Evolutionary conservation across 768 basidiomycete species (phyloP).

Genomic region (Calocybe gangraenosa): DNA sequence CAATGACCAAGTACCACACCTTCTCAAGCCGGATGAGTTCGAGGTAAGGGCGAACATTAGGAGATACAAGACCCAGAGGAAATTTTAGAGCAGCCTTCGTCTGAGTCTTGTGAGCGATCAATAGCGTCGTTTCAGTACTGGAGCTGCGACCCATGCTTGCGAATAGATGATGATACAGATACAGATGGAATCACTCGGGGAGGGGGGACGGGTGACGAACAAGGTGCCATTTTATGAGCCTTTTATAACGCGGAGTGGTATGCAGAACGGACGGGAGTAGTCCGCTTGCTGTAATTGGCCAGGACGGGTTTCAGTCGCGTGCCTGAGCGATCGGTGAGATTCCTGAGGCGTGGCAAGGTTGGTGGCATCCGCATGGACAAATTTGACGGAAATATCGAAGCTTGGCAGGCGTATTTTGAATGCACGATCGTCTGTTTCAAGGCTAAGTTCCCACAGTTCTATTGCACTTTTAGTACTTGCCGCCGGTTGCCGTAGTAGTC

Average conservation of each 20-base stretch:
- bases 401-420: background rate
- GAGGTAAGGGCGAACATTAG: slow-evolving; percentile 34
- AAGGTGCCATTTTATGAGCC: background rate
- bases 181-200: background rate
- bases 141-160: slow-evolving; percentile 18
- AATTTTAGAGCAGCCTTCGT: slow-evolving; percentile 21
- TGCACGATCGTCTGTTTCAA: background rate
- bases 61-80: slow-evolving; percentile 28
- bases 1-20: slow-evolving; percentile 19
- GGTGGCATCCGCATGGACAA: slow-evolving; percentile 2
- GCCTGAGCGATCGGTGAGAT: slow-evolving; percentile 10
- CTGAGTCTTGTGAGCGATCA: slow-evolving; percentile 19
- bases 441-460: slow-evolving; percentile 1
- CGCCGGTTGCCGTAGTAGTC: background rate
- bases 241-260: slow-evolving; percentile 12
- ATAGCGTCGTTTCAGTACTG: slow-evolving; percentile 19
- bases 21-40: slow-evolving; percentile 50
- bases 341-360: slow-evolving; percentile 7
- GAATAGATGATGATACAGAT: background rate
- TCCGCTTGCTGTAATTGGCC: slow-evolving; percentile 2
- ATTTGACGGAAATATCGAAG: background rate
- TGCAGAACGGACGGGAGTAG: background rate
- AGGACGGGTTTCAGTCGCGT: slow-evolving; percentile 9
- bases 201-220: slow-evolving; percentile 1
- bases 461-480: slow-evolving; percentile 1